Evolutionary conservation across 2,329 filamentous ascomycete genomes (phyloP).

Genomic region (Ilyonectria destructans): DNA sequence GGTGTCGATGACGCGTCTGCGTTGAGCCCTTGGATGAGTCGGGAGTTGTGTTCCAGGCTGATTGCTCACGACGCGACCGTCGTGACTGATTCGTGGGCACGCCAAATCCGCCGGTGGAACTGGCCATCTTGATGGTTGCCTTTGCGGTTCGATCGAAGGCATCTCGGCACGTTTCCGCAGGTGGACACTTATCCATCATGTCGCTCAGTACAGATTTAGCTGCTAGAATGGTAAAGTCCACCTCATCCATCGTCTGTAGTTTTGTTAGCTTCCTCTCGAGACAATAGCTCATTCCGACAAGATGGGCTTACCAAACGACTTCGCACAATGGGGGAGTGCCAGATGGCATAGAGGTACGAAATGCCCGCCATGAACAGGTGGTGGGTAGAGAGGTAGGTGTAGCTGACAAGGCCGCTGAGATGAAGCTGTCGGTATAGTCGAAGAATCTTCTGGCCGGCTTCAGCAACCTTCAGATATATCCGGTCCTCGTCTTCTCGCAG

Average conservation of each 20-base stretch:
- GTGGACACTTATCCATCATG: conserved; percentile 94
- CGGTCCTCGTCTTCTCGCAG: conserved; percentile 87
- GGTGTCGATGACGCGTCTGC: conserved; percentile 47
- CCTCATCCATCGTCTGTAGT: conserved; percentile 85
- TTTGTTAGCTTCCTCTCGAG: conserved; percentile 27
- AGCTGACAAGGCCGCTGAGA: conserved; percentile 90
- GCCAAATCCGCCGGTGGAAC: conserved; percentile 88
- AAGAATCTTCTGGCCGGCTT: conserved; percentile 93
- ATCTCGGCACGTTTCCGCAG: conserved; percentile 93
- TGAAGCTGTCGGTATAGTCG: conserved; percentile 93
- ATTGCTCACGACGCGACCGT: conserved; percentile 49
- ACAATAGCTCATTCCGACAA: background rate
- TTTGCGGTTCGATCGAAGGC: conserved; percentile 96
- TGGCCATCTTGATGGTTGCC: conserved; percentile 95
- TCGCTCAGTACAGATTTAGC: conserved; percentile 94
- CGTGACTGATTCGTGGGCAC: conserved; percentile 49
- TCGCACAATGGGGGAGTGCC: conserved; percentile 93
- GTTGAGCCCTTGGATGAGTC: conserved; percentile 47
- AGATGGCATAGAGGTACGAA: conserved; percentile 96
- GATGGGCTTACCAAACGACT: conserved; percentile 81
- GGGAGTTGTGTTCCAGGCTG: conserved; percentile 50
- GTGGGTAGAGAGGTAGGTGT: conserved; percentile 95
- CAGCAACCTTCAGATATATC: conserved; percentile 94
- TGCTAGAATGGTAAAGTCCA: conserved; percentile 96
- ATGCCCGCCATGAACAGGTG: conserved; percentile 98